Evolutionary conservation across 345 rosid species (phyloP), one percentile per base, ranked within the genome.

Genomic region (Durio zibethinus): DNA sequence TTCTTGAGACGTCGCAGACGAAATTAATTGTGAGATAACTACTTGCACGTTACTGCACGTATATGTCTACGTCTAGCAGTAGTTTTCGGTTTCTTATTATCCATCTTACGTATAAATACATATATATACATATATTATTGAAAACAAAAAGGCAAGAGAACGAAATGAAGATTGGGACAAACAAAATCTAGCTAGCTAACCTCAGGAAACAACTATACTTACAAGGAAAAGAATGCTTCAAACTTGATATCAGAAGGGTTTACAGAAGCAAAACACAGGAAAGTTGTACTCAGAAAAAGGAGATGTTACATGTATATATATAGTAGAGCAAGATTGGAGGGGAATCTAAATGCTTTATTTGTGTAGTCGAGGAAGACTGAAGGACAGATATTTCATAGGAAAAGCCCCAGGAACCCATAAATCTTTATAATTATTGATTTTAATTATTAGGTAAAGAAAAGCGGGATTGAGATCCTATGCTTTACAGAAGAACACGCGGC

Each of bases 31-130:
- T 4, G 31, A 74, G 33, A 20, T 45, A 68, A 25, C 72, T 73
- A 74, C 75, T 76, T 84, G 83, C 81, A 83, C 79, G 75, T 65
- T 35, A 62, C 77, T 70, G 80, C 80, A 79, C 80, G 72, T 74
- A 52, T 14, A 52, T 52, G 43, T 52, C 62, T 64, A 84, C 82
- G 43, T 81, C 82, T 80, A 35, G 14, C 38, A 59, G 82, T 60
- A 59, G 77, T 78, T 79, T 76, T 75, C 82, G 50, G 9, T 36
- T 11, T 20, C 27, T 18, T 1, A 52, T 52, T 5, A 18, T 60
- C 36, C 0, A 27, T 59, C 29, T 63, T n/a, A n/a, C 20, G 3
- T 1, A 33, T 33, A 33, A 33, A 1, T n/a, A n/a, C 36, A 33
- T 33, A 4, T 33, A 1, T 33, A 33, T 33, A 33, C 2, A 33